phyloP scores from a whole-genome alignment of 805 yeast genomes.

The Pichia kluyveri region DNA sequence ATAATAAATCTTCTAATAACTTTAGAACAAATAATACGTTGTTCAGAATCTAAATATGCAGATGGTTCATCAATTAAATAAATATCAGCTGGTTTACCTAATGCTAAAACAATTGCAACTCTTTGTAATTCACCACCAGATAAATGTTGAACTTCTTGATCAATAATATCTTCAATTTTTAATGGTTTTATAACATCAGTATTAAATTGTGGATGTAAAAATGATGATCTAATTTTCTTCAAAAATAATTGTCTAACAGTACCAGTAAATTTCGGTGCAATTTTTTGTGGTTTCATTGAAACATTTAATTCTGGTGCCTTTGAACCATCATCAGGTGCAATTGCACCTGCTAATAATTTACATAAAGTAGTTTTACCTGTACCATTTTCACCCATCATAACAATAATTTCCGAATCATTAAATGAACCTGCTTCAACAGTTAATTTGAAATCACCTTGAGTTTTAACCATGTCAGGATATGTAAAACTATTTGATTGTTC shows the following conservation, averaged over 20 bases:
- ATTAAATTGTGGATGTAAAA: slow-evolving; percentile 95
- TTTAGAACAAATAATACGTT: slow-evolving; percentile 98
- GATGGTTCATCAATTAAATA: slow-evolving; percentile 98
- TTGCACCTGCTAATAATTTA: slow-evolving; percentile 87
- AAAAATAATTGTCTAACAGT: slow-evolving; percentile 96
- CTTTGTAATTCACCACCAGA: slow-evolving; percentile 99
- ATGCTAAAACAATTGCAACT: slow-evolving; percentile 92
- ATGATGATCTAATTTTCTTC: slow-evolving; percentile 90
- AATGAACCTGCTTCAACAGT: slow-evolving; percentile 80
- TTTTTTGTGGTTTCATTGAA: slow-evolving; percentile 98
- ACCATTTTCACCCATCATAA: slow-evolving; percentile 99
- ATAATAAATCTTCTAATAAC: slow-evolving; percentile 94
- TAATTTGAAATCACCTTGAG: slow-evolving; percentile 93
- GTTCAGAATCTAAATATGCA: slow-evolving; percentile 98
- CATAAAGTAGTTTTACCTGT: slow-evolving; percentile 99
- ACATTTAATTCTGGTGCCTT: slow-evolving; percentile 84
- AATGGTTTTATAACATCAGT: slow-evolving; percentile 96
- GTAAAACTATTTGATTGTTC: slow-evolving; percentile 73
- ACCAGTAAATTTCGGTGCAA: slow-evolving; percentile 98
- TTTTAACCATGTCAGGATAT: slow-evolving; percentile 78
- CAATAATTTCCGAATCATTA: slow-evolving; percentile 92
- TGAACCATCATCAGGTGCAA: slow-evolving; percentile 73
- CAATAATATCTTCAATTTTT: slow-evolving; percentile 86
- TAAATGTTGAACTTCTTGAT: slow-evolving; percentile 94
- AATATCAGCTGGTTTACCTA: slow-evolving; percentile 93